These are phyloP conservation scores for Backusella sp. DNA, from an alignment of 192 early-diverging fungal species.

Conservation along the genomic window DNA sequence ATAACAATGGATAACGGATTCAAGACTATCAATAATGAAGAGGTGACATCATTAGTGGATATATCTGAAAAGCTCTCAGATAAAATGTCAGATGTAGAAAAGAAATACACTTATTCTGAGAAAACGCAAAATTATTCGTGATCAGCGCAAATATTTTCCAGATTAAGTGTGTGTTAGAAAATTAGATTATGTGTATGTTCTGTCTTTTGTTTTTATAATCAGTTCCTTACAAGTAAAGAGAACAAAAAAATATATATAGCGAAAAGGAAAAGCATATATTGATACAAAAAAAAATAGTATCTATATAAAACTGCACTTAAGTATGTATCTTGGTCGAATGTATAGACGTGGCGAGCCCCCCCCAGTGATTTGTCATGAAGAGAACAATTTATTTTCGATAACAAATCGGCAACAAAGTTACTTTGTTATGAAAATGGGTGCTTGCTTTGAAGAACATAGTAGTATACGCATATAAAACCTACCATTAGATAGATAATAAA, in stretches of 20 bases:
- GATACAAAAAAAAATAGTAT: constrained; percentile 7
- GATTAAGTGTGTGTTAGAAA: no score
- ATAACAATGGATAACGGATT: not conserved
- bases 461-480: not conserved
- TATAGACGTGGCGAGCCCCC: constrained; percentile 25
- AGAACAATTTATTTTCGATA: not conserved
- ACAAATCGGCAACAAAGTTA: not conserved
- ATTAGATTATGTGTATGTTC: constrained; percentile 10
- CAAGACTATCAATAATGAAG: not conserved
- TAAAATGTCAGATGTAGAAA: not conserved
- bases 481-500: not conserved
- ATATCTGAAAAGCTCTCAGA: not conserved
- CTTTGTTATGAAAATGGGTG: not conserved
- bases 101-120: no score
- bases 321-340: constrained; percentile 14
- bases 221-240: constrained; percentile 20
- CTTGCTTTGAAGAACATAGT: not conserved
- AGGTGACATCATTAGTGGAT: not conserved
- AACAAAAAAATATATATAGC: not conserved
- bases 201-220: constrained; percentile 15
- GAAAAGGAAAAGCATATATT: no score
- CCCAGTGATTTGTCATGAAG: not conserved
- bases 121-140: no score
- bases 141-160: no score
- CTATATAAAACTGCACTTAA: constrained; percentile 28